Percentiles rank a stretch among this genome's conserved stretches.
Conservation (phyloP, 306 rosid genomes). For the Castanospermum australe region DNA sequence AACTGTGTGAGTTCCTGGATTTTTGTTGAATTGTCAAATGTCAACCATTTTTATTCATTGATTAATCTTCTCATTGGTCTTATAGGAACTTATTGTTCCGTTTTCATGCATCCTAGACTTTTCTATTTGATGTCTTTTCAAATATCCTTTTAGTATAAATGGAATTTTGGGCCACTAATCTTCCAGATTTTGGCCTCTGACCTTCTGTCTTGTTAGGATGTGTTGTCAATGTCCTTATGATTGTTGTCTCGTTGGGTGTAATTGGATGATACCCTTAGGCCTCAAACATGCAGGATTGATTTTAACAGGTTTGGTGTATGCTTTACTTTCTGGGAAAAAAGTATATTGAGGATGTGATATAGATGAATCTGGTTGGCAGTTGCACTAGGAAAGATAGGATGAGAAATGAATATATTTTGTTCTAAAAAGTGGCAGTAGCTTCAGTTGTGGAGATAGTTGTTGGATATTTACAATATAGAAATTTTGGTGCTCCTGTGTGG, state of each 20-base stretch:
- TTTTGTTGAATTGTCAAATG: slow-evolving; percentile 12
- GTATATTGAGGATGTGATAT: neutral
- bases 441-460: neutral
- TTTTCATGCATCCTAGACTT: neutral
- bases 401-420: too few species aligned
- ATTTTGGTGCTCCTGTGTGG: neutral
- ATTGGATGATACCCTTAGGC: neutral
- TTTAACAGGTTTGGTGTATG: neutral
- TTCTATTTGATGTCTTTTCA: neutral
- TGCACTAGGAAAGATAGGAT: too few species aligned
- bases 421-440: neutral
- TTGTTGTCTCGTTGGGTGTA: neutral
- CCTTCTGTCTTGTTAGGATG: too few species aligned
- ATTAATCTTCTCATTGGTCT: neutral
- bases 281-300: neutral
- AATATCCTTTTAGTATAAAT: neutral
- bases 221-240: neutral
- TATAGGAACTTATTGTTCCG: neutral
- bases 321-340: neutral
- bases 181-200: neutral
- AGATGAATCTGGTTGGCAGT: too few species aligned
- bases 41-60: too few species aligned
- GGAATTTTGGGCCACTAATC: neutral
- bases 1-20: neutral
- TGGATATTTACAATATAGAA: neutral